Evolutionary conservation across 2,329 filamentous ascomycete species (phyloP).

Genomic region (Xylariaceae sp.): DNA sequence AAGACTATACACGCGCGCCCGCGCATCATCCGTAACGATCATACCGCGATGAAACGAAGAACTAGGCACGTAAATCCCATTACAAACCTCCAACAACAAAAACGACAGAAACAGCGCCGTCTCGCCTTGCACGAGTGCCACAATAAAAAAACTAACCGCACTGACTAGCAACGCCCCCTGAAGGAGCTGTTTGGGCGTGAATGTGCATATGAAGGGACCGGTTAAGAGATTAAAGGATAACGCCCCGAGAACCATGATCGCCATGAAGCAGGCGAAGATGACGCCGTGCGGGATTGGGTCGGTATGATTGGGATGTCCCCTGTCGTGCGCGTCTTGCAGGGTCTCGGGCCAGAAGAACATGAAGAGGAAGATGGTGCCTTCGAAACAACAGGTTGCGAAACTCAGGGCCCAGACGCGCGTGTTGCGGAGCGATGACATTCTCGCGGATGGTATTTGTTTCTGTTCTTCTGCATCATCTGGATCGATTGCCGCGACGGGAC

Average conservation of each 20-base stretch:
- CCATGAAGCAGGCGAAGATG: constrained; percentile 56
- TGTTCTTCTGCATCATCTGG: background rate
- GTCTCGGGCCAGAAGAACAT: constrained; percentile 33
- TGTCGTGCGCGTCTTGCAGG: constrained; percentile 29
- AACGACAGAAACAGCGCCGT: constrained; percentile 26
- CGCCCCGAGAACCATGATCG: constrained; percentile 54
- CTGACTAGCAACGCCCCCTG: constrained; percentile 23
- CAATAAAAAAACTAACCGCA: constrained; percentile 23
- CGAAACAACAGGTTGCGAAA: constrained; percentile 33
- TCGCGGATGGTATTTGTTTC: background rate
- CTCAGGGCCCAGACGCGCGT: constrained; percentile 31
- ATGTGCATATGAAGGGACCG: too few species aligned
- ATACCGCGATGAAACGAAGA: constrained; percentile 31
- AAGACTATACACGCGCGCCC: constrained; percentile 31
- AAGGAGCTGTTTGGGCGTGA: constrained; percentile 21
- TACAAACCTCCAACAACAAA: constrained; percentile 32
- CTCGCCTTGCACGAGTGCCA: constrained; percentile 24
- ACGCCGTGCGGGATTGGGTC: constrained; percentile 40
- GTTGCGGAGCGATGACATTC: constrained; percentile 18
- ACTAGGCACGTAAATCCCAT: constrained; percentile 33
- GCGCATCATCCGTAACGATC: constrained; percentile 28
- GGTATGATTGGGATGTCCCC: constrained; percentile 1
- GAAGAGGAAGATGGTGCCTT: constrained; percentile 33
- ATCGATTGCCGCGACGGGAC: too few species aligned
- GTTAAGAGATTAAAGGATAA: constrained; percentile 42